Evolutionary conservation across 768 basidiomycete genomes (phyloP).

Genomic region (Podaxis rugospora): DNA sequence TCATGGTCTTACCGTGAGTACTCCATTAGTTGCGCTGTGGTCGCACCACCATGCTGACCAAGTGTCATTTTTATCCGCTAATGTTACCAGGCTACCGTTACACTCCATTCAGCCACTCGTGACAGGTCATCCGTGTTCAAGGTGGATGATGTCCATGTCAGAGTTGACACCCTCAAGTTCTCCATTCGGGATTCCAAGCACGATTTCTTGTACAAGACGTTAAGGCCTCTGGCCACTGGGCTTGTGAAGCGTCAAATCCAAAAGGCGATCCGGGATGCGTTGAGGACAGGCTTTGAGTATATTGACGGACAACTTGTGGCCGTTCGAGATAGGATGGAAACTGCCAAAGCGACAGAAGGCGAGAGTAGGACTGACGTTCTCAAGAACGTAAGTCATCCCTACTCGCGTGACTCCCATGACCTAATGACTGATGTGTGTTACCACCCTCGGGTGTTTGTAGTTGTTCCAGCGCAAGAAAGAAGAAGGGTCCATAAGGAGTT

Average conservation of each 20-base stretch:
- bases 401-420: not conserved
- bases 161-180: conserved; percentile 86
- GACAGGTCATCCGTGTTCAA: conserved; percentile 71
- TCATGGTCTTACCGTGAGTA: conserved; percentile 63
- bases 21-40: not conserved
- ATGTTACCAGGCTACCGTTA: conserved; percentile 45
- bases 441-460: conserved; percentile 22
- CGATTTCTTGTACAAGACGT: conserved; percentile 80
- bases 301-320: conserved; percentile 84
- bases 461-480: conserved; percentile 57
- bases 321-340: conserved; percentile 78
- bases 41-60: not conserved
- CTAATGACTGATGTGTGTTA: conserved; percentile 4
- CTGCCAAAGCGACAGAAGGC: conserved; percentile 38
- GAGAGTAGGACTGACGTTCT: conserved; percentile 43
- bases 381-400: conserved; percentile 42
- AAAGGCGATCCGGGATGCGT: conserved; percentile 54
- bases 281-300: conserved; percentile 80
- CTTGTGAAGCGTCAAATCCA: conserved; percentile 74
- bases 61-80: not conserved
- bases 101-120: conserved; percentile 54
- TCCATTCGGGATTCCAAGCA: conserved; percentile 90
- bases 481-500: conserved; percentile 23
- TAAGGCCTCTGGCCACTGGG: conserved; percentile 74
- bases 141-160: conserved; percentile 67